These are phyloP conservation scores for Wickerhamomyces chaumierensis DNA, from an alignment of 805 yeast genomes.

Conservation along the genomic window DNA sequence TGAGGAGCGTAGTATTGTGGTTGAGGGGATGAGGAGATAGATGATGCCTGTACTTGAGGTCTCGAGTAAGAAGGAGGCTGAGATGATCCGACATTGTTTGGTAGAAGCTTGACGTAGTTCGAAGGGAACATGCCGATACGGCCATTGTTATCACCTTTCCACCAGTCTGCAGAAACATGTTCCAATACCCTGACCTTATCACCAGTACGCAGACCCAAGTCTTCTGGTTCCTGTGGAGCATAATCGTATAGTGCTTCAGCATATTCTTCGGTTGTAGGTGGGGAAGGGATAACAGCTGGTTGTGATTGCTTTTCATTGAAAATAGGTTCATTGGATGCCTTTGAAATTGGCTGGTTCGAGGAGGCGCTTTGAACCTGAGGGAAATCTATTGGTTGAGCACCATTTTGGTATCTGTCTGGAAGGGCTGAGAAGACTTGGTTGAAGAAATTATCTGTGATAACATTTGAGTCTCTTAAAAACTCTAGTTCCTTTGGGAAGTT, in stretches of 20 bases:
- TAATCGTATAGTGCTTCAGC: conserved; percentile 71
- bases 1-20: conserved; percentile 2
- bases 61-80: not conserved
- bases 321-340: conserved; percentile 8
- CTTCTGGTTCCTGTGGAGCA: conserved; percentile 65
- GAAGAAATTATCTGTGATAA: conserved; percentile 46
- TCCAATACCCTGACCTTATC: conserved; percentile 62
- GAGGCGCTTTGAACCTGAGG: conserved; percentile 21
- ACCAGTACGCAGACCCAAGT: conserved; percentile 52
- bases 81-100: conserved; percentile 5
- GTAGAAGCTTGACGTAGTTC: conserved; percentile 51
- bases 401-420: conserved; percentile 47
- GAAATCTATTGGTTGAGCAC: conserved; percentile 35
- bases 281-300: conserved; percentile 13
- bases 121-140: conserved; percentile 80
- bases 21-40: conserved; percentile 3
- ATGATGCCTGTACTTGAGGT: conserved; percentile 5
- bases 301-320: conserved; percentile 2
- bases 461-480: conserved; percentile 64
- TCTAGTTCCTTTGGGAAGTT: conserved; percentile 45
- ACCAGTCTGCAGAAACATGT: conserved; percentile 79
- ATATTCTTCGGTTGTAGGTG: conserved; percentile 21
- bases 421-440: conserved; percentile 37
- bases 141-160: conserved; percentile 61
- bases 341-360: conserved; percentile 3